These are phyloP conservation scores for Wallemia hederae DNA, from an alignment of 1,284 basidiomycete genomes.

Conservation along the genomic window DNA sequence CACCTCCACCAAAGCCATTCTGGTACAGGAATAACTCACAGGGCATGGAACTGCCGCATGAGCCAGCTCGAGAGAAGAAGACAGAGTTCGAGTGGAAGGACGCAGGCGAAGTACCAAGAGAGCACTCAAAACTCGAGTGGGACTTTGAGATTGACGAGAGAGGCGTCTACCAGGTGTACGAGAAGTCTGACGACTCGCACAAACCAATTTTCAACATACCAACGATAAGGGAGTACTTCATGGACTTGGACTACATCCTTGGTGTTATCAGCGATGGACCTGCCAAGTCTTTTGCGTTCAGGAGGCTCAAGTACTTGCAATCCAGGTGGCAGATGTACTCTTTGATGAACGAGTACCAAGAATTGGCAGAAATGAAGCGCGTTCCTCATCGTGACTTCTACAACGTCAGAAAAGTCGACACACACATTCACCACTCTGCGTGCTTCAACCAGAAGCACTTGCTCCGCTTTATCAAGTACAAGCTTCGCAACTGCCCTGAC, in stretches of 20 bases:
- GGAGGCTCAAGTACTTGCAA: slow-evolving; percentile 70
- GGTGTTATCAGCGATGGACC: slow-evolving; percentile 73
- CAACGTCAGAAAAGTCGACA: slow-evolving; percentile 92
- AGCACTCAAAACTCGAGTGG: slow-evolving; percentile 21
- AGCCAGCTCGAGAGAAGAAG: slow-evolving; percentile 10
- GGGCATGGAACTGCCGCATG: slow-evolving; percentile 9
- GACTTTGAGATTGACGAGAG: slow-evolving; percentile 46
- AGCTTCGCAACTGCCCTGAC: slow-evolving; percentile 57
- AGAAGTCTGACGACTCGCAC: slow-evolving; percentile 6
- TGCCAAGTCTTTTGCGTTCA: slow-evolving; percentile 80
- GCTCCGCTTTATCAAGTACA: slow-evolving; percentile 94
- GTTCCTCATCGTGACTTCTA: slow-evolving; percentile 83
- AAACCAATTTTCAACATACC: slow-evolving; percentile 50
- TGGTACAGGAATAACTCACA: slow-evolving; percentile 39
- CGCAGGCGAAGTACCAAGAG: slow-evolving; percentile 34
- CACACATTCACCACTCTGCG: slow-evolving; percentile 93
- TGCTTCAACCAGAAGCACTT: slow-evolving; percentile 99
- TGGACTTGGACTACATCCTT: slow-evolving; percentile 75
- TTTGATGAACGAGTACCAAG: slow-evolving; percentile 76
- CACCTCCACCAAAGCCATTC: slow-evolving; percentile 63
- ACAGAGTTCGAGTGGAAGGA: slow-evolving; percentile 35
- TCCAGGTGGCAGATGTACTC: slow-evolving; percentile 88
- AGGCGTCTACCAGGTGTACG: slow-evolving; percentile 61
- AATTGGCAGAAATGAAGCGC: slow-evolving; percentile 84
- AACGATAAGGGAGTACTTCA: slow-evolving; percentile 71